Conservation (phyloP, 805 yeast species). For the Diddensiella santjacobensis region DNA sequence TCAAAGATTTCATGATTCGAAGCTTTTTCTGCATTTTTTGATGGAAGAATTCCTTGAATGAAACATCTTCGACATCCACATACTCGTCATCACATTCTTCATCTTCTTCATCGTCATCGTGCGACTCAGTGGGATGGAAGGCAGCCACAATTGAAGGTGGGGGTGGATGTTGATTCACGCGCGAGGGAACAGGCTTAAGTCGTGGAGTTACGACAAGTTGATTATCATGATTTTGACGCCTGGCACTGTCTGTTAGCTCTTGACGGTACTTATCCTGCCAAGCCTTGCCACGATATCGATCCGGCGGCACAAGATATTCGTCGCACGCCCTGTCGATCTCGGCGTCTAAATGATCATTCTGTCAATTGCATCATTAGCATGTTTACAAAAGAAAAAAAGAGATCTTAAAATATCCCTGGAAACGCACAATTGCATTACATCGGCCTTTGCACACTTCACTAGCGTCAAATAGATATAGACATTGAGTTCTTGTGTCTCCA, state of each 20-base stretch:
- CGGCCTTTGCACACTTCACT: neutral
- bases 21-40: neutral
- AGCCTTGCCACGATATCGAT: neutral
- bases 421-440: neutral
- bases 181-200: too few species aligned
- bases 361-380: too few species aligned
- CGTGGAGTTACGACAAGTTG: too few species aligned
- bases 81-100: neutral
- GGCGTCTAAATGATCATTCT: neutral
- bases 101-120: neutral
- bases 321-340: neutral
- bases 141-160: too few species aligned
- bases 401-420: too few species aligned
- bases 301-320: neutral
- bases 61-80: neutral
- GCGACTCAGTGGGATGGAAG: too few species aligned
- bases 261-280: neutral
- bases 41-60: conserved; percentile 2
- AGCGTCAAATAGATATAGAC: neutral
- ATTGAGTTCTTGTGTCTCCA: neutral
- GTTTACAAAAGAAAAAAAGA: too few species aligned
- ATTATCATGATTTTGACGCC: too few species aligned
- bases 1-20: neutral
- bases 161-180: too few species aligned
- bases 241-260: too few species aligned